These are phyloP conservation scores for Sclerotinia sclerotiorum DNA, from an alignment of 2,329 filamentous ascomycete species.

Conservation along the genomic window DNA sequence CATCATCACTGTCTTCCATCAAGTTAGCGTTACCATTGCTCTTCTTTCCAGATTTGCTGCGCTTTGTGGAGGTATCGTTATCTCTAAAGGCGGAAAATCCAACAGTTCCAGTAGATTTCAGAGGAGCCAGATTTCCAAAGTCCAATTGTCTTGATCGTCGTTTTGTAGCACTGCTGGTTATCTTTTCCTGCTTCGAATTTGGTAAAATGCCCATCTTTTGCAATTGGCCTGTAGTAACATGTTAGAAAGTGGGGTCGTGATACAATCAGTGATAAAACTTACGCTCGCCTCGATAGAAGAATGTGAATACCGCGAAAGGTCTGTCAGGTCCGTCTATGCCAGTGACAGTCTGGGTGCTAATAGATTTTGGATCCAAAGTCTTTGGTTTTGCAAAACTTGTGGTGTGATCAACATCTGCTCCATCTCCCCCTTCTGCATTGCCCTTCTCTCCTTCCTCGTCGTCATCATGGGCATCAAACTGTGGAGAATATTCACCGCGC, in stretches of 20 bases:
- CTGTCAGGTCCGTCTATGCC: conserved; percentile 95
- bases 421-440: conserved; percentile 54
- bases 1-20: conserved; percentile 71
- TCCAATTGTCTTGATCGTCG: conserved; percentile 80
- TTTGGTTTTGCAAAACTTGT: conserved; percentile 98
- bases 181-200: conserved; percentile 60
- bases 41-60: conserved; percentile 62
- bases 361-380: conserved; percentile 91
- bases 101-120: conserved; percentile 84
- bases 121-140: conserved; percentile 78
- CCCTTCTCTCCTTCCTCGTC: conserved; percentile 58
- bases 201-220: conserved; percentile 92
- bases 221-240: conserved; percentile 68
- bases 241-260: conserved; percentile 27
- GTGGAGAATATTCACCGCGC: conserved; percentile 94
- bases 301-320: conserved; percentile 95
- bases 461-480: conserved; percentile 95
- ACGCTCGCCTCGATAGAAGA: conserved; percentile 96
- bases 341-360: conserved; percentile 98
- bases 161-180: conserved; percentile 63
- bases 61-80: conserved; percentile 55
- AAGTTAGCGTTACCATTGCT: conserved; percentile 58
- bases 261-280: conserved; percentile 46
- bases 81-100: conserved; percentile 90
- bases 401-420: conserved; percentile 90